A percentile compares a stretch with the other conserved stretches of the same genome.
phyloP scores from a whole-genome alignment of 495 filamentous ascomycete genomes.

The Aspergillus indologenus region DNA sequence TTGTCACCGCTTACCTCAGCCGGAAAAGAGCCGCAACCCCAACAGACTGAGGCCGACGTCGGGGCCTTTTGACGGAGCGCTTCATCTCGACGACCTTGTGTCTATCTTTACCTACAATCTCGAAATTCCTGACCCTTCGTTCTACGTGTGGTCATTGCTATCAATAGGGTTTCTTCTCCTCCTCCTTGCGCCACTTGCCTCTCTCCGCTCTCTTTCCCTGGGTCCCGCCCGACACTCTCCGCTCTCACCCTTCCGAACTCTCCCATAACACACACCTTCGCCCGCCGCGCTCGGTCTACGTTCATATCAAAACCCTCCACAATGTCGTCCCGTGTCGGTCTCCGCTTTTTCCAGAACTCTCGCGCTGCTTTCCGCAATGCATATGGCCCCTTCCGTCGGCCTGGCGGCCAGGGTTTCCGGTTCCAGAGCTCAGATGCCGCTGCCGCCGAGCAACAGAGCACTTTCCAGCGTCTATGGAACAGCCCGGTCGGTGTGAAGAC shows the following conservation, averaged over 20 bases:
- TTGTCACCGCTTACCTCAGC: slow-evolving; percentile 38
- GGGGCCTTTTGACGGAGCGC: slow-evolving; percentile 10
- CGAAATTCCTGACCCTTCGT: background rate
- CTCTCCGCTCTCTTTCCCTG: slow-evolving; percentile 18
- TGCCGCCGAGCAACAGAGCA: slow-evolving; percentile 52
- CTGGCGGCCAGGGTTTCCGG: slow-evolving; percentile 54
- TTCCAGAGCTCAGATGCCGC: slow-evolving; percentile 63
- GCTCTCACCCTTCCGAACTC: slow-evolving; percentile 22
- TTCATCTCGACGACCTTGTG: background rate
- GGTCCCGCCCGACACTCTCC: background rate
- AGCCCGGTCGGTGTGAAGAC: slow-evolving; percentile 89
- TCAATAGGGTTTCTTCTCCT: slow-evolving; percentile 1
- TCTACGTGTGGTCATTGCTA: background rate
- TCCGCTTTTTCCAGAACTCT: slow-evolving; percentile 49
- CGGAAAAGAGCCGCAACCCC: slow-evolving; percentile 24
- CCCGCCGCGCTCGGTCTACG: background rate
- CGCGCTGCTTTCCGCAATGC: slow-evolving; percentile 53
- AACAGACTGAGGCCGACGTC: slow-evolving; percentile 15
- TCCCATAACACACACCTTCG: slow-evolving; percentile 3
- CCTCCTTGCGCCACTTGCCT: slow-evolving; percentile 14
- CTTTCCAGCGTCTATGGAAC: slow-evolving; percentile 74
- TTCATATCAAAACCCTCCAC: slow-evolving; percentile 19
- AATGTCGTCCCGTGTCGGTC: slow-evolving; percentile 48
- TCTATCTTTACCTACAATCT: background rate
- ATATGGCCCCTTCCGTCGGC: slow-evolving; percentile 50